Conservation (phyloP, 2,329 filamentous ascomycete genomes). For the Pezicula radicicola region DNA sequence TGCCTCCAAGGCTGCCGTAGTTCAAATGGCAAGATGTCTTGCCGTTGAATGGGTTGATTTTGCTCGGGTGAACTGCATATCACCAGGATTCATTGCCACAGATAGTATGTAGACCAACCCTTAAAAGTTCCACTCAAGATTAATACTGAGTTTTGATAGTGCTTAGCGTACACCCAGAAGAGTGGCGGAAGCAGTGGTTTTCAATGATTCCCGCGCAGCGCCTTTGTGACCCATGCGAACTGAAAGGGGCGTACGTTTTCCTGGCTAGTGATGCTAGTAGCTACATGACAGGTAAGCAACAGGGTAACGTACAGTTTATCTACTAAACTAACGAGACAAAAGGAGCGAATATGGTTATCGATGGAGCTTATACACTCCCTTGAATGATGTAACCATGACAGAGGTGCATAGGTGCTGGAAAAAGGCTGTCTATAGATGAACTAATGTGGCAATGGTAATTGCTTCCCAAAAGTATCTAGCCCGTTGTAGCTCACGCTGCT, state of each 20-base stretch:
- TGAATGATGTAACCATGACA: slow-evolving; percentile 2
- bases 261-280: slow-evolving; percentile 58
- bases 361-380: slow-evolving; percentile 24
- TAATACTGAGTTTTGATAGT: slow-evolving; percentile 9
- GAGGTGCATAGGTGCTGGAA: too few species aligned
- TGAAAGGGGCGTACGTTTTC: slow-evolving; percentile 43
- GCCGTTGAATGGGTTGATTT: slow-evolving; percentile 42
- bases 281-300: slow-evolving; percentile 45
- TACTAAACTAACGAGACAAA: background rate
- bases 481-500: too few species aligned
- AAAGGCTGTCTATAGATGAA: too few species aligned
- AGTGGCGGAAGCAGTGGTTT: slow-evolving; percentile 11
- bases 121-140: background rate
- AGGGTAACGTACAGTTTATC: background rate
- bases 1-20: slow-evolving; percentile 38
- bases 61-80: slow-evolving; percentile 37
- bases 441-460: too few species aligned
- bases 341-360: slow-evolving; percentile 22
- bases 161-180: slow-evolving; percentile 27
- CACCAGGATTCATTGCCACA: slow-evolving; percentile 22
- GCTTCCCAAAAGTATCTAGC: too few species aligned
- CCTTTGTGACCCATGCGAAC: slow-evolving; percentile 23
- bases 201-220: slow-evolving; percentile 11
- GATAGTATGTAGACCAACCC: background rate
- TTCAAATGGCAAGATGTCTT: slow-evolving; percentile 37